Percentiles rank a stretch among this genome's conserved stretches.
These are phyloP conservation scores for Colletotrichum gigasporum DNA, from an alignment of 2,329 filamentous ascomycete species.

Conservation along the genomic window DNA sequence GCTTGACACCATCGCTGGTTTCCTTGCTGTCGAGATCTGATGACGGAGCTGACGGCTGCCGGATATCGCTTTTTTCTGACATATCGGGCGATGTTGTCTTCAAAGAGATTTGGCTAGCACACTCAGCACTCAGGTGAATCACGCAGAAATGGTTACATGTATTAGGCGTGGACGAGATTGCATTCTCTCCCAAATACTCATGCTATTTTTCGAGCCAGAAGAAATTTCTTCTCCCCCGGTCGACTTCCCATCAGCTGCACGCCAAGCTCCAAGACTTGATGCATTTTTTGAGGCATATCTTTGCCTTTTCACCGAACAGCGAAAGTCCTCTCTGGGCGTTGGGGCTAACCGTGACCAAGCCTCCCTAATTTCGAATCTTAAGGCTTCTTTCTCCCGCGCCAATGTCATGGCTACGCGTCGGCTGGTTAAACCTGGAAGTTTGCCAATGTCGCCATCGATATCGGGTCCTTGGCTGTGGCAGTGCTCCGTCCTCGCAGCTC, in stretches of 20 bases:
- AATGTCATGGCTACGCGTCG: not conserved
- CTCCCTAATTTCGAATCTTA: not conserved
- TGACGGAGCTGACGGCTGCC: not conserved
- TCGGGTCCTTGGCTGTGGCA: constrained; percentile 19
- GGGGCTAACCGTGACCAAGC: not conserved
- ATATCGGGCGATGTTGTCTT: too few relatives aligned
- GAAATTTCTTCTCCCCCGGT: not conserved
- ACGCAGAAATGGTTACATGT: too few relatives aligned
- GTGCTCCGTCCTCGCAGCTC: not conserved
- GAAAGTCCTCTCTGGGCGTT: not conserved
- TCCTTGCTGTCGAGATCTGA: constrained; percentile 3
- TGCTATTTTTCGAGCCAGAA: not conserved
- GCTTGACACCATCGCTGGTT: not conserved
- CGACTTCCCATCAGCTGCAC: not conserved
- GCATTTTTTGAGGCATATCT: not conserved
- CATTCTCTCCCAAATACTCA: too few relatives aligned
- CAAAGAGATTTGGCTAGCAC: too few relatives aligned
- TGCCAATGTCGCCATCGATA: not conserved
- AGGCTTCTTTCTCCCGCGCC: not conserved
- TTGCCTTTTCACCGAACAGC: not conserved
- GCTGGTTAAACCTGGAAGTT: not conserved
- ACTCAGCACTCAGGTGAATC: too few relatives aligned
- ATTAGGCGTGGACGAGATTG: too few relatives aligned
- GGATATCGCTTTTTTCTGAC: not conserved
- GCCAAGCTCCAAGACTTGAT: not conserved